phyloP scores from a whole-genome alignment of 352 stramenopile species.

The Phytophthora sojae region DNA sequence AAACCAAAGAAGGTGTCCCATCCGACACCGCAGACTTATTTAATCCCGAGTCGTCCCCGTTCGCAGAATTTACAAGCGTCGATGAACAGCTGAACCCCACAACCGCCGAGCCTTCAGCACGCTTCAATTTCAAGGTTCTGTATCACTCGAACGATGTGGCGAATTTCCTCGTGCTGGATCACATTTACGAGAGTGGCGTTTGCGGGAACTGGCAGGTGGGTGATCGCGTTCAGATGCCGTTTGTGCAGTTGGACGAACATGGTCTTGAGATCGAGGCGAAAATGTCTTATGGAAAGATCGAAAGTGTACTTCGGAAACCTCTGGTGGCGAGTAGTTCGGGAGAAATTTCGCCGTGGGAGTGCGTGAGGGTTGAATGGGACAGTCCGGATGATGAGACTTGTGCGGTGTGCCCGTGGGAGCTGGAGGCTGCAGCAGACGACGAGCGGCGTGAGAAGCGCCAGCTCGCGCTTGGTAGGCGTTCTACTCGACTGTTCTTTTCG shows the following conservation, averaged over 20 bases:
- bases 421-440: conserved; percentile 56
- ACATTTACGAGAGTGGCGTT: conserved; percentile 84
- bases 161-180: conserved; percentile 89
- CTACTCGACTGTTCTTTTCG: conserved; percentile 56
- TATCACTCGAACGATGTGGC: conserved; percentile 84
- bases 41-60: conserved; percentile 50
- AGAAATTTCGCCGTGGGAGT: conserved; percentile 79
- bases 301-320: conserved; percentile 47
- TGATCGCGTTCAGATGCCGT: conserved; percentile 80
- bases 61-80: conserved; percentile 76
- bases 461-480: conserved; percentile 43
- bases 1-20: conserved; percentile 25
- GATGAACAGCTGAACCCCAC: conserved; percentile 59
- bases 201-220: conserved; percentile 70
- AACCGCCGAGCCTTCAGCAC: conserved; percentile 45
- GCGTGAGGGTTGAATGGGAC: conserved; percentile 76
- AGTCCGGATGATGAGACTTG: conserved; percentile 73
- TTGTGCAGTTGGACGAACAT: conserved; percentile 68
- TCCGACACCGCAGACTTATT: conserved; percentile 38
- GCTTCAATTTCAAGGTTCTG: conserved; percentile 70
- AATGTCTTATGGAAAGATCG: conserved; percentile 71
- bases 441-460: conserved; percentile 53
- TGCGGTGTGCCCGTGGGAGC: conserved; percentile 81
- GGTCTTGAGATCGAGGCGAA: conserved; percentile 67
- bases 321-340: conserved; percentile 19